These are phyloP conservation scores for Pezizomycotina sp. DNA, from an alignment of 2,329 filamentous ascomycete species.

Conservation along the genomic window DNA sequence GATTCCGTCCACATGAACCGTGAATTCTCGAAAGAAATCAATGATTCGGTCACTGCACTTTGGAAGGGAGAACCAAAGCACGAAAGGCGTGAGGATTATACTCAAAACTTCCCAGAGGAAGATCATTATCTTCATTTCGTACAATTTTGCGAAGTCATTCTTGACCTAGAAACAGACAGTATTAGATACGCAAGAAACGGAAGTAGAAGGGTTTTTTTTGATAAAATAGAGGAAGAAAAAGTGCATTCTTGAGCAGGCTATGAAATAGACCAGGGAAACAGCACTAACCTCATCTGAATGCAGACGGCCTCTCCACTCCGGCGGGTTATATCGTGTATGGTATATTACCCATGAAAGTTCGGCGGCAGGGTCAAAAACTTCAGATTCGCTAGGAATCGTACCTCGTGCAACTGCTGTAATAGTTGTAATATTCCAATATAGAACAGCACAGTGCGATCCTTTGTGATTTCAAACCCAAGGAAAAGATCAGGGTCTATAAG, in stretches of 20 bases:
- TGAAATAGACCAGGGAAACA: too few relatives aligned
- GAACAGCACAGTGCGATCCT: conserved; percentile 74
- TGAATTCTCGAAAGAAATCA: conserved; percentile 97
- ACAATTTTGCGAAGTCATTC: conserved; percentile 72
- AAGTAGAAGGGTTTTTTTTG: conserved; percentile 1
- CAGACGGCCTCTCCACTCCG: conserved; percentile 74
- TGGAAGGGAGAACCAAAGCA: conserved; percentile 73
- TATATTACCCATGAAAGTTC: conserved; percentile 77
- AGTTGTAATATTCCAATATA: conserved; percentile 70
- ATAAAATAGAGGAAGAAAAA: not conserved
- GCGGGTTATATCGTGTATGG: conserved; percentile 80
- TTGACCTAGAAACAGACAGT: too few relatives aligned
- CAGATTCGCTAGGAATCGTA: conserved; percentile 69
- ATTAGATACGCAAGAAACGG: too few relatives aligned
- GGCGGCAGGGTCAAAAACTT: conserved; percentile 81
- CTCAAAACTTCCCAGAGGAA: conserved; percentile 85
- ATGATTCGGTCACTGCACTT: conserved; percentile 82
- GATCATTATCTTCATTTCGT: conserved; percentile 81
- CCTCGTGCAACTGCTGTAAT: conserved; percentile 73
- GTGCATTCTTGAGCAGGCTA: too few relatives aligned
- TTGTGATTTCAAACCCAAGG: conserved; percentile 77
- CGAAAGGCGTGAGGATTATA: conserved; percentile 78
- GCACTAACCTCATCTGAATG: conserved; percentile 69
- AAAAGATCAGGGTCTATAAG: conserved; percentile 84
- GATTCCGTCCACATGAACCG: conserved; percentile 86